Base-by-base conservation (phyloP, 129 eudicot species). In the Artemisia tridentata region DNA sequence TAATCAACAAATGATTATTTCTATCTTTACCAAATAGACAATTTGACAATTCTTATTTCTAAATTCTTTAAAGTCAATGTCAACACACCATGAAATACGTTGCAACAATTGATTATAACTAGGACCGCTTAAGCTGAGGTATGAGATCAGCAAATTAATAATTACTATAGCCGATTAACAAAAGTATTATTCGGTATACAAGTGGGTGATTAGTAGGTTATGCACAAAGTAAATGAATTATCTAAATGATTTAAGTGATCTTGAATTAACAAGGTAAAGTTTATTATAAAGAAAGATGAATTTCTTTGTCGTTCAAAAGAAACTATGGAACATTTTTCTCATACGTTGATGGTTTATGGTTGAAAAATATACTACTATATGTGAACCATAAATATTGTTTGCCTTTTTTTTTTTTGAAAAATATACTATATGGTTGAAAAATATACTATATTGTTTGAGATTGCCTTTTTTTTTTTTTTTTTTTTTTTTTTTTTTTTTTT, bases 11-110 rank as follows among this genome's bases (percentile, higher is more conserved):
- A 38, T 6, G 0, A 38, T 7, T 38, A 38, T 38, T 38, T 38
- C 45, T 59, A 59, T 21, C 56, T 69, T 17, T 0, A 52, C 73
- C 51, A 17, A 53, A 53, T 53, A 14, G 31, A 19, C 53, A 70
- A 55, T 12, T 68, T 29, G 1, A 2, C 17, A 15, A 3, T 27
- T 31, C 14, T 11, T 53, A 31, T 55, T 54, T 3, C 50, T 38
- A 38, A 38, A 38, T 38, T 38, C 45, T 38, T 38, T 38, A 34
- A 29, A 55, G 53, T 55, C 74, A 13, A 52, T 31, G 18, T 38
- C 45, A 38, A 38, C 45, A 38, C 10, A 6, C 17, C 4, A 52
- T 31, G 1, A 34, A 55, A 38, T 38, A 38, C 45, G 13, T 55
- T 41, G 16, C 10, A 38, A 6, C 16, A 38, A 6, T 17, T 34